A percentile compares a stretch with the other conserved stretches of the same genome.
Evolutionary conservation across 768 basidiomycete genomes (phyloP).

Genomic region (Kwoniella newhampshirensis): DNA sequence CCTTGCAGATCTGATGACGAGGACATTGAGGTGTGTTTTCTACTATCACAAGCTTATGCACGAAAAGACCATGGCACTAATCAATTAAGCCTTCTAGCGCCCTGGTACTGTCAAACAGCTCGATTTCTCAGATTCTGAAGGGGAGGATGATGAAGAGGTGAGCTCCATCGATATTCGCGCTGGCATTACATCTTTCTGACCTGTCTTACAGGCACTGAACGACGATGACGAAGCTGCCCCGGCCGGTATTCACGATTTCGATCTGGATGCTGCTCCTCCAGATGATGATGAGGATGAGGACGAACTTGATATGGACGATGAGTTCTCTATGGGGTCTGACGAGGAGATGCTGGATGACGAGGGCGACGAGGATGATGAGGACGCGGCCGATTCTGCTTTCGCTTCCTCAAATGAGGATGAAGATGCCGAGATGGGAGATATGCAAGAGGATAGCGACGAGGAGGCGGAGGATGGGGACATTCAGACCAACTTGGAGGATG

Average conservation of each 20-base stretch:
- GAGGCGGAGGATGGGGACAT: slow-evolving; percentile 45
- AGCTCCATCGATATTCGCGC: no score
- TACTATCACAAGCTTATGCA: neutral
- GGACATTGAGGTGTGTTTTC: slow-evolving; percentile 24
- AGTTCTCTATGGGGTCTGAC: slow-evolving; percentile 28
- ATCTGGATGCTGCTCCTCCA: slow-evolving; percentile 45
- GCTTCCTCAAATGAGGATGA: slow-evolving; percentile 47
- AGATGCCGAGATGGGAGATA: slow-evolving; percentile 35
- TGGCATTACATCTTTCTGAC: neutral
- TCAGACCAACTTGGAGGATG: slow-evolving; percentile 50
- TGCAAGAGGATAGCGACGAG: slow-evolving; percentile 28
- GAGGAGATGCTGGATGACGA: slow-evolving; percentile 37
- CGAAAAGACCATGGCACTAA: slow-evolving; percentile 26
- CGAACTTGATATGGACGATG: slow-evolving; percentile 34
- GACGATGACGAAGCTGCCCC: slow-evolving; percentile 39
- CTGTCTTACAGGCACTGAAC: slow-evolving; percentile 5
- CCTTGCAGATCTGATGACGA: slow-evolving; percentile 25
- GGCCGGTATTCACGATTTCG: slow-evolving; percentile 42
- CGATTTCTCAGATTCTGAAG: slow-evolving; percentile 46
- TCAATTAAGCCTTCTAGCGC: slow-evolving; percentile 12
- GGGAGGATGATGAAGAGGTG: slow-evolving; percentile 33
- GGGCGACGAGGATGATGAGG: slow-evolving; percentile 32
- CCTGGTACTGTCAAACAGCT: slow-evolving; percentile 42
- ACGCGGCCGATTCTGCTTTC: slow-evolving; percentile 44
- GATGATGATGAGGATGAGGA: slow-evolving; percentile 33